Base-by-base conservation (phyloP, 352 stramenopile species). In the Phytophthora crassamura region DNA sequence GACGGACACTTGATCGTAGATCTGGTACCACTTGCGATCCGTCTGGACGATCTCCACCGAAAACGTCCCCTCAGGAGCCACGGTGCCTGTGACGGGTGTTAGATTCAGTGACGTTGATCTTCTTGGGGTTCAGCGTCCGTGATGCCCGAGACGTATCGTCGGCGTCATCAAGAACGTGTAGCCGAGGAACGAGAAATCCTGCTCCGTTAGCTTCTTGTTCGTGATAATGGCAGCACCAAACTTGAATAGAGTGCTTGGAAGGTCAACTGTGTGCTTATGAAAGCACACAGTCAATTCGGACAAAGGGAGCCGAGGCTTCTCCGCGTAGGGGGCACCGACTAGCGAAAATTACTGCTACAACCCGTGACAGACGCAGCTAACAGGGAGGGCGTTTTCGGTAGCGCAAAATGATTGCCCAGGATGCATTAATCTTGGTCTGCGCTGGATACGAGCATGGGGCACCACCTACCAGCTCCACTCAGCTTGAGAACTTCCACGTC, bases 1-100 rank as follows among this genome's bases (percentile, higher is more conserved):
- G 75, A 70, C 32, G 51, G 39, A 59, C 79, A 88, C 34, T 54
- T 28, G 7, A 67, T 46, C 33, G 72, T 72, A 49, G 62, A 88
- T 80, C 62, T 81, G 71, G 67, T 78, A 88, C 77, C 79, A 88
- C 47, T 88, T 71, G 54, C 82, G 57, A 69, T 88, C 66, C 30
- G 77, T 61, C 75, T 86, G 77, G 18, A 67, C 57, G 47, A 88
- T 77, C 62, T 80, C 61, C 39, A 88, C 67, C 10, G 52, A 67
- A 48, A 88, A 66, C 9, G 59, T 81, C 42, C 38, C 72, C 41
- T 61, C 54, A 39, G 78, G 36, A 36, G 72, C 52, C 38, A 84
- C 33, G 5, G 54, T 71, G 28, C 74, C 77, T 5, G 64, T 78
- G 60, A 86, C 84, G 64, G 7, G 48, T 78, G 47, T 74, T 46